Base-by-base conservation (phyloP, 176 grass and related monocot species). In the Oryza nivara region DNA sequence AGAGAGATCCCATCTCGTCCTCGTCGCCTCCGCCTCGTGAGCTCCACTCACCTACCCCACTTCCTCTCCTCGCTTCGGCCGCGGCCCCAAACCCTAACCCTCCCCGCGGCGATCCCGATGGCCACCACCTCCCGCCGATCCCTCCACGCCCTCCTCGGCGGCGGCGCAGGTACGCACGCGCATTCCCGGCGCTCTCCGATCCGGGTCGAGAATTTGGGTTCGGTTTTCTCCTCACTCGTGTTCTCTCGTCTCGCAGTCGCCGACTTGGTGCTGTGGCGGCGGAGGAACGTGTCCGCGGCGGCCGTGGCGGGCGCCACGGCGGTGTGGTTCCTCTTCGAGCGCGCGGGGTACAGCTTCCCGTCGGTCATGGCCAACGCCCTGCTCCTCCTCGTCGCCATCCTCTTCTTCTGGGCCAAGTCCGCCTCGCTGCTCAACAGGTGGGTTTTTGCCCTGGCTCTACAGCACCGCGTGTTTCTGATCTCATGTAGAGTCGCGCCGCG, bases 361-460 rank as follows among this genome's bases (percentile, higher is more conserved):
- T 96, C 96, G 43, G 91, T 99, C 65, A 71, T 99, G 45, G 80
- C 86, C 77, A 99, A 96, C 84, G 91, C 96, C 47, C 10, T 99
- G 77, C 93, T 99, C 51, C 96, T 99, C 52, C 89, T 99, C 66
- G 91, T 96, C 75, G 77, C 67, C 86, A 96, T 99, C 85, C 93
- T 99, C 88, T 99, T 99, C 88, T 96, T 94, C 81, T 99, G 96
- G 96, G 91, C 96, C 84, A 99, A 96, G 89, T 96, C 96, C 61
- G 96, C 96, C 45, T 94, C 74, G 72, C 90, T 99, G 61, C 93
- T 99, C 86, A 99, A 91, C 73, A 92, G 96, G 96, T 92, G 68
- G 11, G 47, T 19, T 60, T 41, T 3, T 83, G 16, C 40, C 38
- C 48, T 40, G 9, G 5, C 46, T 79, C 22, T 3, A 73, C 10